Percentiles rank a stretch among this genome's conserved stretches.
These are phyloP conservation scores for Limonium bicolor DNA, from an alignment of 148 eudicot genomes.

Conservation along the genomic window DNA sequence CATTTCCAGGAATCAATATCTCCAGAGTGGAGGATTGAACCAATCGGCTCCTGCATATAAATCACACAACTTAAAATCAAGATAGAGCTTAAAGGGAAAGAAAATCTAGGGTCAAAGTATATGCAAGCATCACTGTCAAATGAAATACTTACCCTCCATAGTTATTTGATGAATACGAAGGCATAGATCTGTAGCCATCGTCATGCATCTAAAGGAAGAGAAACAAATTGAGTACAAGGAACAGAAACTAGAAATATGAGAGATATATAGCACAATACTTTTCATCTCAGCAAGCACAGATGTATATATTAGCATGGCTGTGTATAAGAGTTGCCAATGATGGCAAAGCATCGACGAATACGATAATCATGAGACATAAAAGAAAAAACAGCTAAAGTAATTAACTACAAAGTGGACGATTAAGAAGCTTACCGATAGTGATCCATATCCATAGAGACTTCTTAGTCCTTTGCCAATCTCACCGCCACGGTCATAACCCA, in stretches of 20 bases:
- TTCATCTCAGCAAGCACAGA: too few species aligned
- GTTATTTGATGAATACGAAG: conserved; percentile 57
- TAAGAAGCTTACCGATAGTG: conserved; percentile 49
- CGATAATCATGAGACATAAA: too few species aligned
- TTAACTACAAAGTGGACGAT: conserved; percentile 1
- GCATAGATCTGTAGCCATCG: conserved; percentile 36
- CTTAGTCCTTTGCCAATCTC: conserved; percentile 42
- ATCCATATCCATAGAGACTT: conserved; percentile 56
- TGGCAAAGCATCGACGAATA: too few species aligned
- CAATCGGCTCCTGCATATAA: conserved; percentile 38
- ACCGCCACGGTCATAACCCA: conserved; percentile 57
- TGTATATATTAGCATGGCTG: too few species aligned
- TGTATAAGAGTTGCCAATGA: too few species aligned
- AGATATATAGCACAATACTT: too few species aligned
- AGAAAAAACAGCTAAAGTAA: too few species aligned
- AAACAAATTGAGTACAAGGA: background rate
- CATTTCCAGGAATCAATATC: conserved; percentile 72
- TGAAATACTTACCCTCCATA: conserved; percentile 59
- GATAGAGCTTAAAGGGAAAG: too few species aligned
- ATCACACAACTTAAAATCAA: too few species aligned
- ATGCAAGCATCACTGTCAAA: background rate
- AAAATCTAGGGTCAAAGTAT: background rate
- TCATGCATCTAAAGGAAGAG: conserved; percentile 39
- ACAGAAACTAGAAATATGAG: background rate
- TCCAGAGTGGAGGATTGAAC: conserved; percentile 54